A percentile compares a stretch with the other conserved stretches of the same genome.
These are phyloP conservation scores for Aspergillus brunneoviolaceus DNA, from an alignment of 2,329 filamentous ascomycete genomes.

Conservation along the genomic window DNA sequence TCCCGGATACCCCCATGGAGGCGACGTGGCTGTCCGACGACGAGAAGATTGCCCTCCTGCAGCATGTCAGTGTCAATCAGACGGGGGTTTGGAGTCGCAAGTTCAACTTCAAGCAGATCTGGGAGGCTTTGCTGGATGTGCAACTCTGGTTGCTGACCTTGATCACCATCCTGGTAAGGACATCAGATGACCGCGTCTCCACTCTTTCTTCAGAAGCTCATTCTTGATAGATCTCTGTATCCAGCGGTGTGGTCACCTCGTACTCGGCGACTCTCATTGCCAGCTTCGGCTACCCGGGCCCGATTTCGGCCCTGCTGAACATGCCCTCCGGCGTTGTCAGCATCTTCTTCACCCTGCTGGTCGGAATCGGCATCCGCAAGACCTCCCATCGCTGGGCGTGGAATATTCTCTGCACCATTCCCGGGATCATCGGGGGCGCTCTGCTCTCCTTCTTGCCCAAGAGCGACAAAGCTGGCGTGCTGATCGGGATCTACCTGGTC, in stretches of 20 bases:
- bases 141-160: slow-evolving; percentile 49
- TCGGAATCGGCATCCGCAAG: slow-evolving; percentile 42
- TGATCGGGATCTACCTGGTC: slow-evolving; percentile 48
- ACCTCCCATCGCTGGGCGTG: slow-evolving; percentile 43
- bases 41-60: slow-evolving; percentile 41
- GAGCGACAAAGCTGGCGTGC: slow-evolving; percentile 42
- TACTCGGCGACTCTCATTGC: slow-evolving; percentile 46
- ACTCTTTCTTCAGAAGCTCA: no score
- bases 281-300: slow-evolving; percentile 45
- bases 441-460: slow-evolving; percentile 38
- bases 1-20: slow-evolving; percentile 28
- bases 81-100: slow-evolving; percentile 54
- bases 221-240: slow-evolving; percentile 9
- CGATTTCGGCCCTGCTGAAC: slow-evolving; percentile 46
- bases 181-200: no score
- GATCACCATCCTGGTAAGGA: slow-evolving; percentile 13
- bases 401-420: slow-evolving; percentile 47
- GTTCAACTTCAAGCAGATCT: slow-evolving; percentile 49
- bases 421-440: slow-evolving; percentile 48
- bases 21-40: slow-evolving; percentile 26
- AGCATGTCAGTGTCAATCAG: slow-evolving; percentile 49
- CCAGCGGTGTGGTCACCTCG: slow-evolving; percentile 48
- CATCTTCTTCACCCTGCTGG: slow-evolving; percentile 43
- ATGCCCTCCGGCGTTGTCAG: slow-evolving; percentile 46
- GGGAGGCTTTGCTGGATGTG: slow-evolving; percentile 46